A percentile compares a stretch with the other conserved stretches of the same genome.
Evolutionary conservation across 192 early-diverging fungal genomes (phyloP).

Genomic region (Coemansia sp.): DNA sequence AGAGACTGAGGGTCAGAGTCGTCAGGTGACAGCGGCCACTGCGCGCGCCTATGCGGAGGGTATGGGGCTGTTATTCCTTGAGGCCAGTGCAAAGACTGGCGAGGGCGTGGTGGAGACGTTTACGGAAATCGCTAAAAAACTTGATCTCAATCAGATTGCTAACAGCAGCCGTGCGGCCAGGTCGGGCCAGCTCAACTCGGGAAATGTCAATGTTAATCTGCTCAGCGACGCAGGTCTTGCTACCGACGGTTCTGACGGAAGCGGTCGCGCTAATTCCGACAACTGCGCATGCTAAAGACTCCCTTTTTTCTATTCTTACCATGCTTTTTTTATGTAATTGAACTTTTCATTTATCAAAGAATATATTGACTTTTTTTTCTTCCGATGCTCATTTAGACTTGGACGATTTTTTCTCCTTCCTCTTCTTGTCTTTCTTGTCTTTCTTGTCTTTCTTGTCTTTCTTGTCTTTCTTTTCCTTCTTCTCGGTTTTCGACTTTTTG

Average conservation of each 20-base stretch:
- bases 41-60: slow-evolving; percentile 81
- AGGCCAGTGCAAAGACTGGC: slow-evolving; percentile 88
- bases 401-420: slow-evolving; percentile 35
- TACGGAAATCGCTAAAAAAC: slow-evolving; percentile 75
- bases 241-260: slow-evolving; percentile 14
- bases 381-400: slow-evolving; percentile 29
- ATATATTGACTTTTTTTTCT: slow-evolving; percentile 13
- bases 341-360: slow-evolving; percentile 24
- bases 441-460: slow-evolving; percentile 23
- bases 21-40: slow-evolving; percentile 73
- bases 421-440: slow-evolving; percentile 38
- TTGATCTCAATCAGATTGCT: slow-evolving; percentile 48
- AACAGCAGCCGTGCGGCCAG: slow-evolving; percentile 29
- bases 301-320: slow-evolving; percentile 43
- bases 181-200: slow-evolving; percentile 50
- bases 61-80: slow-evolving; percentile 79
- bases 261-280: slow-evolving; percentile 15
- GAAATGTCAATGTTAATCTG: slow-evolving; percentile 50
- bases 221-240: slow-evolving; percentile 36
- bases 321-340: slow-evolving; percentile 33
- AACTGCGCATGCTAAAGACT: slow-evolving; percentile 47
- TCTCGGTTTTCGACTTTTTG: slow-evolving; percentile 26
- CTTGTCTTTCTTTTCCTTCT: slow-evolving; percentile 44
- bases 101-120: slow-evolving; percentile 86
- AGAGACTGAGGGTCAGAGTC: slow-evolving; percentile 35